A percentile compares a stretch with the other conserved stretches of the same genome.
phyloP scores from a whole-genome alignment of 352 stramenopile species.

The Globisporangium heterothallicum region DNA sequence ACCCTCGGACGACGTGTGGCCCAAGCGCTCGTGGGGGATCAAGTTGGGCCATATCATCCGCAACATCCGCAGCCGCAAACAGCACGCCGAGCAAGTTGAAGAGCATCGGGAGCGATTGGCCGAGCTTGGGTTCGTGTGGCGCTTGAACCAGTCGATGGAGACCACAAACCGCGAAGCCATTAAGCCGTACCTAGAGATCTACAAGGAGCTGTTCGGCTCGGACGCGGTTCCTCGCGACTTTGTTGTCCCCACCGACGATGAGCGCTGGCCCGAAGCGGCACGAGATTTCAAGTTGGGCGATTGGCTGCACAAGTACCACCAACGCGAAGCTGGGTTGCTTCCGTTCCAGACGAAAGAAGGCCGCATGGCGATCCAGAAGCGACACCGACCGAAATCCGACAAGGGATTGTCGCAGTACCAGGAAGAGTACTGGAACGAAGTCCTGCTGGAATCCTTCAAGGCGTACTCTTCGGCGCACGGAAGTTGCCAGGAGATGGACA shows the following conservation, averaged over 20 bases:
- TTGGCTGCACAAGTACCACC: slow-evolving; percentile 70
- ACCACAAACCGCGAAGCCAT: slow-evolving; percentile 51
- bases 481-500: slow-evolving; percentile 51
- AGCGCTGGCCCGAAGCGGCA: slow-evolving; percentile 80
- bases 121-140: slow-evolving; percentile 90
- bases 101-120: slow-evolving; percentile 73
- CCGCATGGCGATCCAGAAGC: slow-evolving; percentile 11
- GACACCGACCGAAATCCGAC: slow-evolving; percentile 9
- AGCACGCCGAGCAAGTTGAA: slow-evolving; percentile 86
- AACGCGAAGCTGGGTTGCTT: slow-evolving; percentile 28
- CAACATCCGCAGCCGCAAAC: slow-evolving; percentile 83
- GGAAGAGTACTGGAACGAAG: slow-evolving; percentile 71
- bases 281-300: slow-evolving; percentile 85
- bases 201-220: slow-evolving; percentile 72
- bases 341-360: slow-evolving; percentile 37
- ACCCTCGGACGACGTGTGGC: slow-evolving; percentile 67
- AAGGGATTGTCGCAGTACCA: slow-evolving; percentile 35
- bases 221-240: slow-evolving; percentile 59
- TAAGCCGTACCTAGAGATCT: slow-evolving; percentile 59
- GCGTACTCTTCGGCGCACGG: slow-evolving; percentile 42
- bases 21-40: slow-evolving; percentile 75
- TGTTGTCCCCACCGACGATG: slow-evolving; percentile 65
- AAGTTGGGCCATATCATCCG: slow-evolving; percentile 87
- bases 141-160: slow-evolving; percentile 48
- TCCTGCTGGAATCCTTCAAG: slow-evolving; percentile 57